Evolutionary conservation across 1,139 yeast genomes (phyloP), one percentile per base, ranked within the genome.

Genomic region (Hemisphaericaspora lyxosophila): DNA sequence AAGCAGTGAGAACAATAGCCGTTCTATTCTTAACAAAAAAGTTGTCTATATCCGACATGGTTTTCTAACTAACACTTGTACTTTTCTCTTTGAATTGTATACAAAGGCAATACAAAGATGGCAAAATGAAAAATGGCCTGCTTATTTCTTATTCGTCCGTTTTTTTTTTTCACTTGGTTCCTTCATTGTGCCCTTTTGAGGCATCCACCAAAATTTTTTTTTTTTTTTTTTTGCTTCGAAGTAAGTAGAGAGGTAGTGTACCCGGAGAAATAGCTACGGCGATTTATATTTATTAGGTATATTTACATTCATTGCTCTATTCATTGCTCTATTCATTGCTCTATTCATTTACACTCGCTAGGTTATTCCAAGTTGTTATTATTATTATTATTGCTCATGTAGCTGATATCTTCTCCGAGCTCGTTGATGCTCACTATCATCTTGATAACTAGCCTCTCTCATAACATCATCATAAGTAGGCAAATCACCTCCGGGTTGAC

Each of bases 11-110:
- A 28, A 73, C 67, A 37, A 82, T 69, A 28, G 83, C 83, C 23
- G 78, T 67, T 59, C 71, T 82, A 60, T 82, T 77, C 55, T 78
- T 73, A 38, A 73, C 63, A 42, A 80, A 64, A 60, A 80, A 80
- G 31, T 43, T 48, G 38, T 52, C 55, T 24, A 45, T 33, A 27
- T 33, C 40, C 14, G 42, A 40, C 44, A 40, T 40, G 25, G n/a
- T 28, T 22, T n/a, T 20, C 23, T 20, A 26, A 20, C 23, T 20
- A 8, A 20, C 23, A 8, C 23, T 26, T 25, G 16, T 25, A 25
- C 7, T 8, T 8, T 19, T 19, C 22, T 19, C 6, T 19, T 8
- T 6, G 8, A 19, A 6, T 19, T 19, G 22, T 6, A 19, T 5
- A 25, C n/a, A 25, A 11, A 25, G 6, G 27, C 12, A 25, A 13